phyloP scores from a whole-genome alignment of 2,329 filamentous ascomycete species.

The Diaporthe citriasiana region DNA sequence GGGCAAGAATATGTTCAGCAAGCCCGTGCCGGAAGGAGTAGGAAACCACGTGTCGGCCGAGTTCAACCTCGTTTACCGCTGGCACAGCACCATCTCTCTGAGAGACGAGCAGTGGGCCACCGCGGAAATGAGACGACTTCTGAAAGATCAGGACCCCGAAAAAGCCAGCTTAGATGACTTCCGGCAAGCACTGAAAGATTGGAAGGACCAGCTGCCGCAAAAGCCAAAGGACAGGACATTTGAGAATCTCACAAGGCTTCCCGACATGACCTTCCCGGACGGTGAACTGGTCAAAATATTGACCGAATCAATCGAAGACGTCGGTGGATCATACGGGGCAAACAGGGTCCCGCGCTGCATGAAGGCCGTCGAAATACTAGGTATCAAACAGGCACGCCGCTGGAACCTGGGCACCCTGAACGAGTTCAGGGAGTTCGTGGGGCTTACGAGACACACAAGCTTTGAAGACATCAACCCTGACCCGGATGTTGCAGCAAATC shows the following conservation, averaged over 20 bases:
- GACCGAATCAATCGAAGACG: constrained; percentile 70
- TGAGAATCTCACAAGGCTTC: constrained; percentile 60
- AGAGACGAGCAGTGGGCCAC: constrained; percentile 75
- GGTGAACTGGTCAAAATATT: constrained; percentile 70
- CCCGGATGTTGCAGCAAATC: constrained; percentile 65
- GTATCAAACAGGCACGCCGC: constrained; percentile 72
- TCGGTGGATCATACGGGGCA: constrained; percentile 71
- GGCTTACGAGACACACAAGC: constrained; percentile 66
- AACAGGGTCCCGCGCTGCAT: constrained; percentile 71
- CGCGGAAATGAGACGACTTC: constrained; percentile 64
- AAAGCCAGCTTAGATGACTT: constrained; percentile 56
- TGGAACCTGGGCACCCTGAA: constrained; percentile 75
- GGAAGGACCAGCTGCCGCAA: constrained; percentile 56
- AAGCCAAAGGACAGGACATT: constrained; percentile 65
- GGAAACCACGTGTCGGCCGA: constrained; percentile 78
- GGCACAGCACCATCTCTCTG: constrained; percentile 73
- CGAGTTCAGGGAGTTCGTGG: constrained; percentile 75
- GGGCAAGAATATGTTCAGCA: constrained; percentile 58
- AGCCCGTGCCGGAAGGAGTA: constrained; percentile 66
- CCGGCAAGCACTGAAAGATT: constrained; percentile 53
- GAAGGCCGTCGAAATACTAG: constrained; percentile 72
- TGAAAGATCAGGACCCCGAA: constrained; percentile 53
- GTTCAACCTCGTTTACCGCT: constrained; percentile 77
- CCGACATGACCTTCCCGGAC: constrained; percentile 68
- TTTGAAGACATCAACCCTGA: constrained; percentile 73